A percentile compares a stretch with the other conserved stretches of the same genome.
These are phyloP conservation scores for Triticum urartu DNA, from an alignment of 176 grass and related monocot genomes.

Conservation along the genomic window DNA sequence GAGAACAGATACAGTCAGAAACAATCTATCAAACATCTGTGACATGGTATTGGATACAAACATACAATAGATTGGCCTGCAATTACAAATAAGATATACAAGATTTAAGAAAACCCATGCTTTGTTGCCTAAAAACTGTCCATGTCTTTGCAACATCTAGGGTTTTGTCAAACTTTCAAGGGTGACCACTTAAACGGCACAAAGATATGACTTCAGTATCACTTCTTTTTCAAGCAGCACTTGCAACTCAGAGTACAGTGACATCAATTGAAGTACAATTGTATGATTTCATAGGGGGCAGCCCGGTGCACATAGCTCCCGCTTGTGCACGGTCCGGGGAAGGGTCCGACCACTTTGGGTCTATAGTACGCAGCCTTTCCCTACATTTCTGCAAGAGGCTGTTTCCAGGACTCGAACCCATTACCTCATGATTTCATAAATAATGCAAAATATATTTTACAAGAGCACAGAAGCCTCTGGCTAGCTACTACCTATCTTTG, in stretches of 20 bases:
- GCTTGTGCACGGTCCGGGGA: too few species aligned
- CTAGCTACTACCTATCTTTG: neutral
- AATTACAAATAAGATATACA: neutral
- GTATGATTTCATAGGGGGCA: neutral
- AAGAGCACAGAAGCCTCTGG: neutral
- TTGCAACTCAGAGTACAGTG: neutral
- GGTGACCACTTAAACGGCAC: neutral
- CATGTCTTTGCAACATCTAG: neutral
- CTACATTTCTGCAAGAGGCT: too few species aligned
- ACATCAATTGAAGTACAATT: neutral
- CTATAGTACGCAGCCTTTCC: too few species aligned
- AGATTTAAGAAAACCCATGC: neutral
- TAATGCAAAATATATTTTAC: neutral
- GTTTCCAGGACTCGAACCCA: too few species aligned
- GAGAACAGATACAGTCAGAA: neutral
- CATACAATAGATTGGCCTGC: neutral
- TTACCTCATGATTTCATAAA: neutral
- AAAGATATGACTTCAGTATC: neutral
- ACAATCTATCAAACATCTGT: neutral
- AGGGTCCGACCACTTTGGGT: too few species aligned
- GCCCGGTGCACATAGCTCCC: too few species aligned
- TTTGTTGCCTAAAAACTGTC: neutral
- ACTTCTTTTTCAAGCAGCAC: neutral
- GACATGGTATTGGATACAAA: neutral
- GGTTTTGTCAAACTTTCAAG: neutral